phyloP scores from a whole-genome alignment of 148 eudicot genomes.

The Spergularia marina region DNA sequence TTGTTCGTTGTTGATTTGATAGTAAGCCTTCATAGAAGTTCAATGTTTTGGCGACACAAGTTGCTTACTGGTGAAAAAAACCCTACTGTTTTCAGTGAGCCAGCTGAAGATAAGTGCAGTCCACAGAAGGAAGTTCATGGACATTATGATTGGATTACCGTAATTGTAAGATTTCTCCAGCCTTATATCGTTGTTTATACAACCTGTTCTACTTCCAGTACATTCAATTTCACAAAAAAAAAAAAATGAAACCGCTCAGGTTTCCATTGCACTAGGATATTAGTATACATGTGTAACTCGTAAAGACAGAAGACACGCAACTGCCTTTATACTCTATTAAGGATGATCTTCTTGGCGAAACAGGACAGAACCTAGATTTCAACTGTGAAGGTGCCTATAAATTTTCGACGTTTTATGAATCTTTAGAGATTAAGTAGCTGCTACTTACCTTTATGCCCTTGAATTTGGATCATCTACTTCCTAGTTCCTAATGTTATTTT shows the following conservation, averaged over 20 bases:
- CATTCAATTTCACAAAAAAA: neutral
- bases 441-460: too few relatives aligned
- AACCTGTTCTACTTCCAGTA: neutral
- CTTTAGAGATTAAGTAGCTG: neutral
- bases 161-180: constrained; percentile 50
- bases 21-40: neutral
- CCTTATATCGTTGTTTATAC: neutral
- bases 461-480: too few relatives aligned
- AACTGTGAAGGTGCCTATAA: neutral
- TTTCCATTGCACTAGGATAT: too few relatives aligned
- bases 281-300: too few relatives aligned
- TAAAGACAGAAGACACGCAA: too few relatives aligned
- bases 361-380: neutral
- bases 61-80: neutral
- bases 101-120: constrained; percentile 65
- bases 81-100: constrained; percentile 58
- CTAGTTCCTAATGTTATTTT: neutral
- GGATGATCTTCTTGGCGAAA: neutral
- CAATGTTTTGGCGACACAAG: neutral
- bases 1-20: neutral
- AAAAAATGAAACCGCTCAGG: too few relatives aligned
- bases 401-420: neutral
- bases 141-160: constrained; percentile 69
- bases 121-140: constrained; percentile 45
- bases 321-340: neutral